A percentile compares a stretch with the other conserved stretches of the same genome.
phyloP scores from a whole-genome alignment of 306 rosid genomes.

The Glycine soja region DNA sequence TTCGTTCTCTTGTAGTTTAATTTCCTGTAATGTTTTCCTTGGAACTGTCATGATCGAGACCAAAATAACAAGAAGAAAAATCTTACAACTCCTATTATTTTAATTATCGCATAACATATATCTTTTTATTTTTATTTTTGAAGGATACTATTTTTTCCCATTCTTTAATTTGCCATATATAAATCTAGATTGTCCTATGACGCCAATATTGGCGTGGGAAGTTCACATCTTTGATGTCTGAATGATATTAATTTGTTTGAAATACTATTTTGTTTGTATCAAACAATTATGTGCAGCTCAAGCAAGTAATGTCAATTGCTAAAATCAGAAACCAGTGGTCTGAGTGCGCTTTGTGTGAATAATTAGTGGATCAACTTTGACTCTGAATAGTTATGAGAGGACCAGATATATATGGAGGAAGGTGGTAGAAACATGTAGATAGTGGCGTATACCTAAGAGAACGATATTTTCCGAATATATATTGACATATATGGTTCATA shows the following conservation, averaged over 20 bases:
- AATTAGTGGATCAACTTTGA: slow-evolving; percentile 41
- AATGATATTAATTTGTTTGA: not conserved
- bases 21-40: not conserved
- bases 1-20: not conserved
- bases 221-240: slow-evolving; percentile 1
- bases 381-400: slow-evolving; percentile 2
- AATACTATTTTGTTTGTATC: not conserved
- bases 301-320: slow-evolving; percentile 46
- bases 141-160: not conserved
- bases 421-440: slow-evolving; percentile 36
- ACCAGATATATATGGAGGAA: not conserved
- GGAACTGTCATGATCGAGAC: not conserved
- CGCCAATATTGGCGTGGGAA: slow-evolving; percentile 4
- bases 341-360: slow-evolving; percentile 1
- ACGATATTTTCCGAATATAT: not conserved
- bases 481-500: not conserved
- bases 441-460: slow-evolving; percentile 23
- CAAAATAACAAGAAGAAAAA: not conserved
- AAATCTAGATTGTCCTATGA: slow-evolving; percentile 5
- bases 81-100: not conserved
- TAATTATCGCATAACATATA: too few species aligned
- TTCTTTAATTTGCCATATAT: not conserved
- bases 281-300: slow-evolving; percentile 25
- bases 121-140: not conserved
- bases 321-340: slow-evolving; percentile 30